Base-by-base conservation (phyloP, 805 yeast genomes). In the Yamadazyma paraphyllophila region DNA sequence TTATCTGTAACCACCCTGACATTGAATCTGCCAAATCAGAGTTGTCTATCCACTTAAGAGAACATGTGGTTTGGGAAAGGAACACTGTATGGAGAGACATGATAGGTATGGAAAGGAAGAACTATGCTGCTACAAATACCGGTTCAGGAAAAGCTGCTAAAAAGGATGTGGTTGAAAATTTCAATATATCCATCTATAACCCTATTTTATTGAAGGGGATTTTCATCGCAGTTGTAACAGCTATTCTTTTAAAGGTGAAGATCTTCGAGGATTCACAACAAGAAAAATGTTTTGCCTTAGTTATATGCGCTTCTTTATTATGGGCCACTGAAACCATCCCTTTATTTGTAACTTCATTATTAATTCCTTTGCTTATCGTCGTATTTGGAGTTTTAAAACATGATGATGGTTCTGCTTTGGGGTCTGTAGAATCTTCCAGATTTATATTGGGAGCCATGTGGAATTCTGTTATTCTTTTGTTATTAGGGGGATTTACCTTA, bases 311-410 rank as follows among this genome's bases (percentile, higher is more conserved):
- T 1, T 90, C 97, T 0, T 60, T 91, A 41, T 69, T 91, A 20
- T 92, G 98, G 99, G 97, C 98, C 0, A 88, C 97, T 9, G 99
- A 92, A 60, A 81, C 96, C 0, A 81, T 92, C 52, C 98, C 98
- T 5, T 70, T 92, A 36, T 94, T 88, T 65, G 95, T 86, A 12
- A 92, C 99, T 1, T 85, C 97, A 0, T 63, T 92, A 46, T 57
- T 88, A 31, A 79, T 94, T 14, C 99, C 99, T 1, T 69, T 92
- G 38, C 67, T 92, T 42, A 81, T 89, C 34, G 96, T 94, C 1
- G 63, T 82, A 0, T 72, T 89, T 15, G 78, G 82, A 2, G 90
- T 89, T 1, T 63, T 86, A 53, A 83, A 82, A 50, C 81, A 83
- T 41, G 63, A 56, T 6, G 75, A 71, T 52, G 81, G 80, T 1